phyloP scores from a whole-genome alignment of 2,329 filamentous ascomycete genomes.

The Conoideocrella luteorostrata region DNA sequence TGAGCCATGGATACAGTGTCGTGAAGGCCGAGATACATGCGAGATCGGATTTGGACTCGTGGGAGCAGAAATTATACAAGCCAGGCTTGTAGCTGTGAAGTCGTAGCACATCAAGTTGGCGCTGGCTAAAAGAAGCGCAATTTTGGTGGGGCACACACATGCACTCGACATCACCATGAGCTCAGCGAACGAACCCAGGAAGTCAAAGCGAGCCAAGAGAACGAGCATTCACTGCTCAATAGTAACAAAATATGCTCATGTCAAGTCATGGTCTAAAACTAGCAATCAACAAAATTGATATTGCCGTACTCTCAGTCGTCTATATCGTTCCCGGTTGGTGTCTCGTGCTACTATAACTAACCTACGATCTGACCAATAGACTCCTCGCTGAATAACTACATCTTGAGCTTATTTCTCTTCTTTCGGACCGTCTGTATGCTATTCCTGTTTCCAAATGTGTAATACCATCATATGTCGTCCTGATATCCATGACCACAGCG shows the following conservation, averaged over 20 bases:
- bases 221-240: too few species aligned
- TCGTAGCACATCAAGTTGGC: not conserved
- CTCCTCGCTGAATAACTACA: constrained; percentile 12
- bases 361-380: constrained; percentile 1
- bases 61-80: not conserved
- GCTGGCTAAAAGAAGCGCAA: not conserved
- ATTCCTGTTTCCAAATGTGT: constrained; percentile 6
- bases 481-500: not conserved
- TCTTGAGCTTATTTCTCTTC: not conserved
- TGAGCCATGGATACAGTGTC: constrained; percentile 24
- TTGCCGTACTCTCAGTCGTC: too few species aligned
- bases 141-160: not conserved
- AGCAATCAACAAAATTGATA: too few species aligned
- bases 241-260: too few species aligned
- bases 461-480: not conserved
- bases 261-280: too few species aligned
- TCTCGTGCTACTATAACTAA: not conserved
- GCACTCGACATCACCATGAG: too few species aligned
- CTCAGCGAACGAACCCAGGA: not conserved
- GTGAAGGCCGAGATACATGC: not conserved
- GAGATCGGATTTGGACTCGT: not conserved
- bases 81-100: not conserved
- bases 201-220: too few species aligned
- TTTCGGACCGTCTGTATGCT: not conserved
- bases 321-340: too few species aligned